Evolutionary conservation across 1,139 yeast species (phyloP), one percentile per base, ranked within the genome.

Genomic region (Zygosaccharomyces pseudobailii): DNA sequence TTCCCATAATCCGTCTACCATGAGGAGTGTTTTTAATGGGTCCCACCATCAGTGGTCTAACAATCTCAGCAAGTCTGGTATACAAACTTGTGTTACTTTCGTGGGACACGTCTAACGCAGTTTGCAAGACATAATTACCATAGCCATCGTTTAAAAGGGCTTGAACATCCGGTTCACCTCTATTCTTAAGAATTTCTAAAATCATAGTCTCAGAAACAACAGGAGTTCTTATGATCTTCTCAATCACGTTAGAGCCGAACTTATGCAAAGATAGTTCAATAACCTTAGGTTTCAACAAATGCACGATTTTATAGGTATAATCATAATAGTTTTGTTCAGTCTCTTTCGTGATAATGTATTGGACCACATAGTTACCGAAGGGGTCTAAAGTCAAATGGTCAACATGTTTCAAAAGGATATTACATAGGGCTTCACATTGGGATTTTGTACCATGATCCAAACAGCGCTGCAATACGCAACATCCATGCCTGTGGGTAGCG

Each of bases 401-500:
- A n/a, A 67, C 65, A 30, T 59, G 51, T 5, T 64, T 59, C 27
- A 71, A 50, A 20, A 64, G 51, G 33, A 58, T 48, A 36, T 71
- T 67, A 40, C 69, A 65, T 23, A 66, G 45, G 6, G 49, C 50
- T 3, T 50, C 41, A 24, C 61, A 60, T 47, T 92, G 97, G 34
- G 70, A 71, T 1, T 70, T 69, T 27, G 79, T 78, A 4, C 97
- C 96, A 63, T 84, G 87, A 66, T 92, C 97, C 57, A 92, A 78
- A 68, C 97, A 90, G 57, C 96, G 82, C 68, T 92, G 98, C 51
- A 90, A 74, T 20, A 92, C 98, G 68, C 98, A 92, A 67, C 98
- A 92, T 0, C 98, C 98, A 65, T 92, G 98, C 57, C 96, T 82
- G 63, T 92, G 98, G 35, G 96, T 89, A 3, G 97, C 96, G 43